Percentiles rank a stretch among this genome's conserved stretches.
Conservation (phyloP, 2,329 filamentous ascomycete genomes). For the Daldinia eschscholtzii region DNA sequence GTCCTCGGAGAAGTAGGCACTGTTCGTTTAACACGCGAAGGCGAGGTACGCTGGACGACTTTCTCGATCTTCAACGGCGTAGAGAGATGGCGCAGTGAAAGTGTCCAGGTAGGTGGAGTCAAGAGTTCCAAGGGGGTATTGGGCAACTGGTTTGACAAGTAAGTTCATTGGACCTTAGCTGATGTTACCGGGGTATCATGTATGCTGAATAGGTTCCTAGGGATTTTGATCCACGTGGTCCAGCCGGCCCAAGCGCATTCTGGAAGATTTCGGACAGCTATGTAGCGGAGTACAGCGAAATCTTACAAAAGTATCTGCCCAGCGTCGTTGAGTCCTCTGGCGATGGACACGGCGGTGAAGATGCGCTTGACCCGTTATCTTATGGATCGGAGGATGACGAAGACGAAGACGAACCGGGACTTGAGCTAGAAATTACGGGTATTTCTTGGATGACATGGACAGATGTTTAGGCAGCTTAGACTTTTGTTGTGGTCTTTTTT, state of each 20-base stretch:
- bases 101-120: conserved; percentile 78
- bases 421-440: conserved; percentile 44
- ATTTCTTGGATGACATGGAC: conserved; percentile 43
- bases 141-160: conserved; percentile 84
- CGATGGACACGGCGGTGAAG: not conserved
- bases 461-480: conserved; percentile 30
- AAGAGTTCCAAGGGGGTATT: conserved; percentile 75
- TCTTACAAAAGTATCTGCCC: conserved; percentile 48
- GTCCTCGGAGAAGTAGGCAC: conserved; percentile 58
- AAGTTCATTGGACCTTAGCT: conserved; percentile 42
- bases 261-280: conserved; percentile 76
- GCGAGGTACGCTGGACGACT: conserved; percentile 81
- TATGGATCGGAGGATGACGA: conserved; percentile 35
- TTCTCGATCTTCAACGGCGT: conserved; percentile 73
- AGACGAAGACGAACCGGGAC: conserved; percentile 48
- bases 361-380: not conserved
- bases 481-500: not conserved
- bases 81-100: conserved; percentile 81
- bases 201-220: conserved; percentile 52
- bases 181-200: not conserved
- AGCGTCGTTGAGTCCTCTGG: not conserved
- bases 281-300: conserved; percentile 47
- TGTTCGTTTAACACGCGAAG: conserved; percentile 74
- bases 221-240: conserved; percentile 75
- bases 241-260: conserved; percentile 80